Base-by-base conservation (phyloP, 345 rosid species). In the Viola odorata region DNA sequence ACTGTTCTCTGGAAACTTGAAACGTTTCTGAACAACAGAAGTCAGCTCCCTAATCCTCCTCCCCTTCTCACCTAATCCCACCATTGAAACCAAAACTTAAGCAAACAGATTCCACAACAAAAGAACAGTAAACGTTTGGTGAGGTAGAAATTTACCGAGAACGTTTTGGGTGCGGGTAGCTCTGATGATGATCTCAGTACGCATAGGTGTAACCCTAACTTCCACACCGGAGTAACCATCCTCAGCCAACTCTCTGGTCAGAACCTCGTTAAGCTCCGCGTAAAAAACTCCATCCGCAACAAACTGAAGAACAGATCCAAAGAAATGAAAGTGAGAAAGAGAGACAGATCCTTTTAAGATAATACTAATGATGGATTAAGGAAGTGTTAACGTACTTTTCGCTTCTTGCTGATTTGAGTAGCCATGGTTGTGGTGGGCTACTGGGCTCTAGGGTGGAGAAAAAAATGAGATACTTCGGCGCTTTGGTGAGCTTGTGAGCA, bases 171-270 rank as follows among this genome's bases (percentile, higher is more conserved):
- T 62, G 8, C 72, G 66, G 42, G 79, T 75, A 17, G 79, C 79
- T 44, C 75, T 48, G 60, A 70, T 75, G 71, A 75, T 66, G 55
- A 75, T 75, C 57, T 75, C 78, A 7, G 79, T 70, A 5, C 69
- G 62, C 79, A 70, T 62, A 0, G 79, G 79, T 3, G 72, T 66
- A 40, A 70, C 69, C 69, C 75, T 62, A 66, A 75, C 72, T 51
- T 70, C 79, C 1, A 75, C 72, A 4, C 75, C 79, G 32, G 73
- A 44, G 60, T 73, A 73, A 2, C 77, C 73, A 68, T 73, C 77
- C 63, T 67, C 77, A 0, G 73, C 77, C 49, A 73, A 55, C 58
- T 73, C 77, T 49, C 77, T 59, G 38, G 72, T 73, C 38, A 68
- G 16, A 1, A 73, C 66, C 62, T 73, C 73, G 38, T 73, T 73